Evolutionary conservation across 768 basidiomycete species (phyloP), one percentile per base, ranked within the genome.

Genomic region (Ramaria sp.): DNA sequence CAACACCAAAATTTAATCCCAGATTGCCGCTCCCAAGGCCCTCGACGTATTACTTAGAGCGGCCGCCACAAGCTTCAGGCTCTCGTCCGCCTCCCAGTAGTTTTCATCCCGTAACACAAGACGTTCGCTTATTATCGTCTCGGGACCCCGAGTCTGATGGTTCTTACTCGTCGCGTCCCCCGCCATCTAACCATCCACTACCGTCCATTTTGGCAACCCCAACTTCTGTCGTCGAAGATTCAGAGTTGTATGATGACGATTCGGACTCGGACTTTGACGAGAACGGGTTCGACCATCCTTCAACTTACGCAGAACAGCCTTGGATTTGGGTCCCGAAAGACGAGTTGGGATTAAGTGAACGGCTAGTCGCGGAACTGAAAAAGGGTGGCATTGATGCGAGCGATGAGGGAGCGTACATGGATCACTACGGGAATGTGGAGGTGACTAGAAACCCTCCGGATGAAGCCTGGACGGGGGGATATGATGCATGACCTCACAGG

Each of bases 321-420:
- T 69, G 69, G 53, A 63, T 78, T 31, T 79, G 78, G 77, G 51
- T 78, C 27, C 75, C 77, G 0, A 58, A 66, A 47, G 78, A 79
- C 59, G 62, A 65, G 24, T 61, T 73, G 45, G 77, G 76, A 0
- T 53, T 78, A 41, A 72, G 71, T 34, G 61, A 62, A 38, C 65
- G 66, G 7, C 52, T 67, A 4, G 60, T 67, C 1, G 45, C 53
- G 27, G 64, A 69, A 31, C 49, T 66, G 12, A 71, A 72, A 56
- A 67, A 70, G 17, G 63, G 63, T 39, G 68, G 65, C 27, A 72
- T 74, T 54, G 61, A 62, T 39, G 66, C 64, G 22, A 63, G 63
- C 31, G 73, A 73, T 43, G 65, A 72, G 31, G 63, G 65, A 42
- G 67, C 69, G 31, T 66, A 62, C 7, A 69, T 73, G 60, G 61